Evolutionary conservation across 2,329 filamentous ascomycete species (phyloP), one percentile per base, ranked within the genome.

Genomic region (Calcarisporium arbuscula): DNA sequence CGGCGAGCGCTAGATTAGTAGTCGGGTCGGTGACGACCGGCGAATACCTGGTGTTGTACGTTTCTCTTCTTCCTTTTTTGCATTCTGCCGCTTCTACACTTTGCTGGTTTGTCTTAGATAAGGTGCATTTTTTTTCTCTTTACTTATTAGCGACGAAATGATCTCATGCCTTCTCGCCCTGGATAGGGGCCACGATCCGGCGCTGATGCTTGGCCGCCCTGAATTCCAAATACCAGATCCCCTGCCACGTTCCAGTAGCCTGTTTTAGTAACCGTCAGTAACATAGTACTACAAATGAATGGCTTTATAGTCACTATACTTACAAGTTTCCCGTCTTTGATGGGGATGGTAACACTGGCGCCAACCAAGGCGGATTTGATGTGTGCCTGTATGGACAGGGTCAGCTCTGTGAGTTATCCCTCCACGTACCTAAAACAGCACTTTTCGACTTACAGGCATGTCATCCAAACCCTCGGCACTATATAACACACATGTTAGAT

Each of bases 201-300:
- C 92, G 75, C 44, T 77, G 70, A 61, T 95, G 89, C 61, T 77
- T 86, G 47, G 67, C 67, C 8, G 70, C 74, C 37, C 90, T 73
- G 57, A 96, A 96, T 62, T 96, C 92, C 45, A 95, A 65, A 59
- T 94, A 94, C 85, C 86, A 96, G 40, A 96, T 90, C 0, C 92
- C 78, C 51, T 92, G 85, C 85, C 85, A 90, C 5, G 77, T 82
- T 16, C 79, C 79, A 10, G 74, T 75, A 16, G 71, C 71, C 70
- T 74, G n/a, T 12, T 19, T 19, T 34, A 28, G 19, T 19, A 7
- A 18, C 27, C 32, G 25, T 36, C 20, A 32, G 26, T 31, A 31
- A 5, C 6, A 11, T 31, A 20, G 20, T 19, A n/a, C n/a, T 8
- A 14, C 8, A n/a, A 8, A 10, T 30, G 5, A 6, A 5, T 19